Conservation (phyloP, 1,284 basidiomycete species). For the Inonotus hispidus region DNA sequence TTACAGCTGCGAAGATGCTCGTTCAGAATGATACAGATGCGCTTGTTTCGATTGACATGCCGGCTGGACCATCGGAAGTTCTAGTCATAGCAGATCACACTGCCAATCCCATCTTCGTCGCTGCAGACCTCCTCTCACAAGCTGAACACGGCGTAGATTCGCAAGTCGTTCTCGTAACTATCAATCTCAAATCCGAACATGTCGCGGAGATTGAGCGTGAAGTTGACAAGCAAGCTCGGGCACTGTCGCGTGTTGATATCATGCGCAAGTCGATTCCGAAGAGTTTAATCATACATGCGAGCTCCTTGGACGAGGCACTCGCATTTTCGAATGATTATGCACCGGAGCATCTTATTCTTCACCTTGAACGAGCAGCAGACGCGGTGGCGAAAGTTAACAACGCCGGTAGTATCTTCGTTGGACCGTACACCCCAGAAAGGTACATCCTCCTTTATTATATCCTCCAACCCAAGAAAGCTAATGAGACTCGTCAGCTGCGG, state of each 20-base stretch:
- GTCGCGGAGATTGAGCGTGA: slow-evolving; percentile 78
- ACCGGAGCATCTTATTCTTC: slow-evolving; percentile 93
- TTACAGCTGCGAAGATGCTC: slow-evolving; percentile 98
- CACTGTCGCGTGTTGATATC: slow-evolving; percentile 85
- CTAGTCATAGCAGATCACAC: slow-evolving; percentile 90
- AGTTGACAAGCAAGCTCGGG: slow-evolving; percentile 85
- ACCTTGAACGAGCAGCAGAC: slow-evolving; percentile 67
- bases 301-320: slow-evolving; percentile 71
- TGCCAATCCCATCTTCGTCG: slow-evolving; percentile 86
- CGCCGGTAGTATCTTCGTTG: slow-evolving; percentile 96
- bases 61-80: slow-evolving; percentile 96
- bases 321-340: slow-evolving; percentile 96
- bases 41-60: slow-evolving; percentile 97
- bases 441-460: slow-evolving; percentile 27
- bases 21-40: slow-evolving; percentile 99
- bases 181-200: slow-evolving; percentile 59
- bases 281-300: slow-evolving; percentile 82
- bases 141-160: slow-evolving; percentile 98
- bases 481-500: slow-evolving; percentile 63
- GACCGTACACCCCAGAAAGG: slow-evolving; percentile 93
- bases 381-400: slow-evolving; percentile 74
- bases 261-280: slow-evolving; percentile 88
- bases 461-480: slow-evolving; percentile 8
- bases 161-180: slow-evolving; percentile 90
- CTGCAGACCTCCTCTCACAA: slow-evolving; percentile 94